Base-by-base conservation (phyloP, 2,329 filamentous ascomycete genomes). In the Xylaria sp. region DNA sequence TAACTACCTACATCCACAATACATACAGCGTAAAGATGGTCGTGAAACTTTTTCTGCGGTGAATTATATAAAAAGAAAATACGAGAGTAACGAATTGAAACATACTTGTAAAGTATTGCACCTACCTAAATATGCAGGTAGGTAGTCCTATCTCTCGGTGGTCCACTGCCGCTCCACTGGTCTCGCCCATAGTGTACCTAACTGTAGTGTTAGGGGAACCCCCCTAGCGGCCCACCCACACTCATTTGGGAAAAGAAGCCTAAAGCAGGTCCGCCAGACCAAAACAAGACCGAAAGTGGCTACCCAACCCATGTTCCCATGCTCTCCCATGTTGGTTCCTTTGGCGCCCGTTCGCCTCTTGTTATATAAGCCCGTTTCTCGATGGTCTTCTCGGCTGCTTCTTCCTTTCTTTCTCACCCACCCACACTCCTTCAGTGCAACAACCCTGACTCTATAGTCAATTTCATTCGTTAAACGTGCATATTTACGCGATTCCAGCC, bases 391-490 rank as follows among this genome's bases (percentile, higher is more conserved):
- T 56, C 50, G 21, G n/a, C 40, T 9, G 3, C 43, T 65, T 69
- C 74, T 73, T 75, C 69, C 66, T 67, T 69, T 69, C 72, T 67
- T 67, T 72, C 64, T 75, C 76, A 72, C 71, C 73, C 79, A 79
- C 73, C 81, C 79, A 82, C 82, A 78, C 82, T 80, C 81, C 71
- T 70, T 79, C 79, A 72, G 66, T 75, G 72, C 67, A 73, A 73
- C 60, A 52, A 78, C 76, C 80, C 79, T 81, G 82, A 83, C 82
- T 83, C 53, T 81, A 79, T 72, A 83, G 83, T 86, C 83, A 84
- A 80, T 80, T 85, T 78, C 83, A 83, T 77, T 85, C 83, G 81
- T 85, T 85, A 77, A 69, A 69, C n/a, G 65, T 71, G 59, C 57
- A 60, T 52, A 69, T 71, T 71, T 72, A 73, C 65, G 60, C 71